Percentiles rank a stretch among this genome's conserved stretches.
Evolutionary conservation across 2,329 filamentous ascomycete genomes (phyloP).

Genomic region (Penicillium sp.): DNA sequence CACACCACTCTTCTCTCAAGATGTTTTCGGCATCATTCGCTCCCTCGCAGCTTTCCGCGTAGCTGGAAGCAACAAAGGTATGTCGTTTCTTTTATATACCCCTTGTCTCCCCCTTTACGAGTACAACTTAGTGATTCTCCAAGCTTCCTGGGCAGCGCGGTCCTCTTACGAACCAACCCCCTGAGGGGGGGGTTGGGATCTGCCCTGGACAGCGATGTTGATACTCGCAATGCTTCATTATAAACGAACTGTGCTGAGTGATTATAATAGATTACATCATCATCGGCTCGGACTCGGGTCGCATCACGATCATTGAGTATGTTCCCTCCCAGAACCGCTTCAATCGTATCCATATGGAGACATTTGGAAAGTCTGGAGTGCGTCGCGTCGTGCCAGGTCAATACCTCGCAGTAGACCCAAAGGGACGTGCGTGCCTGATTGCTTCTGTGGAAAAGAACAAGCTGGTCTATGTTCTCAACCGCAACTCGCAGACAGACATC

Average conservation of each 20-base stretch:
- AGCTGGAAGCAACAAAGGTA: constrained; percentile 94
- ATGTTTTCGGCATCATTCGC: constrained; percentile 94
- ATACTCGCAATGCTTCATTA: constrained; percentile 27
- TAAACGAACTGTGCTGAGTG: constrained; percentile 44
- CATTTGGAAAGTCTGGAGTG: constrained; percentile 95
- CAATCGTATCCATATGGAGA: constrained; percentile 87
- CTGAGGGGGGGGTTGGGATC: constrained; percentile 31
- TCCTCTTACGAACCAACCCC: constrained; percentile 34
- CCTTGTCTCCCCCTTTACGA: constrained; percentile 29
- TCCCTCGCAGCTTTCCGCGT: constrained; percentile 85
- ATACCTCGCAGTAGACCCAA: constrained; percentile 92
- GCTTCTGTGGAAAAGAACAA: constrained; percentile 98
- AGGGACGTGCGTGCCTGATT: constrained; percentile 90
- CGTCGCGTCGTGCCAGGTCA: constrained; percentile 92
- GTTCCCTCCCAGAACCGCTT: constrained; percentile 82
- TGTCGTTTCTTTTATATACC: constrained; percentile 39
- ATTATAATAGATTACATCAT: constrained; percentile 81
- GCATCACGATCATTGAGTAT: constrained; percentile 93
- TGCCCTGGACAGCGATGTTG: constrained; percentile 38
- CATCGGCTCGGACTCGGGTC: constrained; percentile 90
- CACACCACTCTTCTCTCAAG: constrained; percentile 80
- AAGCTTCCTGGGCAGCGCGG: constrained; percentile 59
- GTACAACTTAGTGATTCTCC: constrained; percentile 70
- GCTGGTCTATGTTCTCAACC: constrained; percentile 96
- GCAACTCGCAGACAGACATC: constrained; percentile 89